Base-by-base conservation (phyloP, 305 asterid species). In the Solanum hybrid region DNA sequence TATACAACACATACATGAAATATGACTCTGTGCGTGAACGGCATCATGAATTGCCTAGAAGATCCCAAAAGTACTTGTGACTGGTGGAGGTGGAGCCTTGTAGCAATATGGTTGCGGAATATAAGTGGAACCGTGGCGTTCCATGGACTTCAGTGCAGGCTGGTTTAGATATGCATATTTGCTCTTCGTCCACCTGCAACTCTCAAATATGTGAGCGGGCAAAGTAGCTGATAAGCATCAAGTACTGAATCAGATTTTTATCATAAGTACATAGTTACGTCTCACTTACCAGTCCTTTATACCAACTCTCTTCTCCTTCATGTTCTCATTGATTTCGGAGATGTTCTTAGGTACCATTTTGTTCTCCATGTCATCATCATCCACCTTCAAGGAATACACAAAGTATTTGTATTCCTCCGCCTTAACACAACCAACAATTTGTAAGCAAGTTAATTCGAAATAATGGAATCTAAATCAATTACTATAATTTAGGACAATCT, bases 111-210 rank as follows among this genome's bases (percentile, higher is more conserved):
- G 81, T 56, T 89, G 94, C 11, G 92, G 92, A 78, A 82, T 88
- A 66, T 87, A 93, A 75, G 92, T 81, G 87, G 93, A 85, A 38
- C 90, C 88, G 22, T 90, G 92, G 42, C 78, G 29, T 51, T 92
- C 91, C 69, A 71, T 69, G 17, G 90, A 85, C 89, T 91, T 90
- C 64, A 87, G 26, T 26, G 89, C 92, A 37, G 95, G 96, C 80
- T 93, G 93, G 91, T 94, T 94, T 89, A 94, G 86, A 91, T 94
- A 95, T 6, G 97, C 95, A 77, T 94, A 93, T 87, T 91, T 93
- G 93, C 96, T 94, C 92, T 94, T 94, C 10, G 94, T 95, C 98
- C 98, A 95, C 97, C 97, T 94, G 93, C 94, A 93, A 72, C 11
- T 45, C 88, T 77, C 89, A 56, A 31, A 75, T 15, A 40, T 31